A percentile compares a stretch with the other conserved stretches of the same genome.
phyloP scores from a whole-genome alignment of 352 stramenopile species.

The Elongisporangium prolatum region DNA sequence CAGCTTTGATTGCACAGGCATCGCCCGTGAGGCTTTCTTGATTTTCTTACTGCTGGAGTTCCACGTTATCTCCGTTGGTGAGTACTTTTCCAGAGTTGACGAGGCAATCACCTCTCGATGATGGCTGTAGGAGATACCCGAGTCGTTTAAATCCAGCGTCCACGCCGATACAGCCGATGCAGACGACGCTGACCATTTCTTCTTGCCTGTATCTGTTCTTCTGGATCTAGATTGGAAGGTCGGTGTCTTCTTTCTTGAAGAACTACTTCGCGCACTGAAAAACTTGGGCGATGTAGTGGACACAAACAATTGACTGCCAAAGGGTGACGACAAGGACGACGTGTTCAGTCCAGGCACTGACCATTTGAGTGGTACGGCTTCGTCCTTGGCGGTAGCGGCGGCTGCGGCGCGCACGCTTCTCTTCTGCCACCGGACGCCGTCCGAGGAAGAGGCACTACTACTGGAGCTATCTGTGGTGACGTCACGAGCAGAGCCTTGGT shows the following conservation, averaged over 20 bases:
- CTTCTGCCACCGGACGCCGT: conserved; percentile 44
- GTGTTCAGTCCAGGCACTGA: neutral
- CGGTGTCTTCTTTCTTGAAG: conserved; percentile 10
- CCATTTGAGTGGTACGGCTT: neutral
- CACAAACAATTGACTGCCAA: neutral
- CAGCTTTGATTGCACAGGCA: conserved; percentile 15
- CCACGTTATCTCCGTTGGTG: conserved; percentile 13
- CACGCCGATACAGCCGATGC: conserved; percentile 6
- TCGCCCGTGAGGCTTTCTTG: conserved; percentile 6
- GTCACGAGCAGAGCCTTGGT: neutral
- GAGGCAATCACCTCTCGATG: neutral
- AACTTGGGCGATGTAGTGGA: conserved; percentile 17
- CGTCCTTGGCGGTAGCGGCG: conserved; percentile 8
- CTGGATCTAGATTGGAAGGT: neutral
- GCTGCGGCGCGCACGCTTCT: conserved; percentile 16
- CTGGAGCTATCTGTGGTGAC: conserved; percentile 20
- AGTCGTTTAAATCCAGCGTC: neutral
- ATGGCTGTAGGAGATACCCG: neutral
- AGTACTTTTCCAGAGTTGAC: neutral
- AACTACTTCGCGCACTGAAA: conserved; percentile 7
- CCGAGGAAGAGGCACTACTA: conserved; percentile 21
- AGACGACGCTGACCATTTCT: conserved; percentile 3
- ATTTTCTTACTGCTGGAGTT: neutral
- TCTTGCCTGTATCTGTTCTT: neutral
- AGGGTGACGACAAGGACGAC: conserved; percentile 8